A percentile compares a stretch with the other conserved stretches of the same genome.
These are phyloP conservation scores for Aspergillus luchuensis DNA, from an alignment of 2,329 filamentous ascomycete species.

Conservation along the genomic window DNA sequence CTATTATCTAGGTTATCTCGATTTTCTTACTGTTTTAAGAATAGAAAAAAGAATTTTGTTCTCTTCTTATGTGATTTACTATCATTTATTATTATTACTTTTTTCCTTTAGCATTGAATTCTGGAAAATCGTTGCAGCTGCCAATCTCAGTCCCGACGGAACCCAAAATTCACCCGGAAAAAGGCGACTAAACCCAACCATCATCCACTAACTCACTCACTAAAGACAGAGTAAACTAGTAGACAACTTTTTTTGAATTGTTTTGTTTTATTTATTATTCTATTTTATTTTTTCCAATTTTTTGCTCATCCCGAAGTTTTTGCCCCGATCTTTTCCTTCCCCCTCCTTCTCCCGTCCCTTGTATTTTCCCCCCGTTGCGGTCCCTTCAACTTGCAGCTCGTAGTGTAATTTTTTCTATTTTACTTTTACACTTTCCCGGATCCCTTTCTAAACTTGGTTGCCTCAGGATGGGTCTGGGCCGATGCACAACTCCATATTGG, in stretches of 20 bases:
- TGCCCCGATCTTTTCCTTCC: conserved; percentile 15
- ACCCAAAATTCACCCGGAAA: conserved; percentile 1
- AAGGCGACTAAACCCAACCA: not conserved
- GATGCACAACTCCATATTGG: conserved; percentile 9
- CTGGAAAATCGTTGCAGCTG: not conserved
- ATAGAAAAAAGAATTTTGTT: not conserved
- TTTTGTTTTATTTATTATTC: too few species aligned
- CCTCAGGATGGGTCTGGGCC: conserved; percentile 24
- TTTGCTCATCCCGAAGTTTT: conserved; percentile 20
- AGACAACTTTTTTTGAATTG: too few species aligned
- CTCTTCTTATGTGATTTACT: not conserved
- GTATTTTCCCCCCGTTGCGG: not conserved
- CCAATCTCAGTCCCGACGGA: not conserved
- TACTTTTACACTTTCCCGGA: conserved; percentile 4
- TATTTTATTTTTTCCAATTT: too few species aligned
- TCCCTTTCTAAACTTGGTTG: conserved; percentile 8
- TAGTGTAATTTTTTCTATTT: conserved; percentile 6
- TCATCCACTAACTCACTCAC: not conserved
- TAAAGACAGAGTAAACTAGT: not conserved
- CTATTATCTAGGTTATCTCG: too few species aligned
- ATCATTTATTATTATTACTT: not conserved
- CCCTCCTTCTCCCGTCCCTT: not conserved
- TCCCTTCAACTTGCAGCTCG: too few species aligned
- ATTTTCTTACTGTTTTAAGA: too few species aligned
- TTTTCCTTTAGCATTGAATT: not conserved